Evolutionary conservation across 257 asterid species (phyloP), one percentile per base, ranked within the genome.

Genomic region (Mitragyna speciosa): DNA sequence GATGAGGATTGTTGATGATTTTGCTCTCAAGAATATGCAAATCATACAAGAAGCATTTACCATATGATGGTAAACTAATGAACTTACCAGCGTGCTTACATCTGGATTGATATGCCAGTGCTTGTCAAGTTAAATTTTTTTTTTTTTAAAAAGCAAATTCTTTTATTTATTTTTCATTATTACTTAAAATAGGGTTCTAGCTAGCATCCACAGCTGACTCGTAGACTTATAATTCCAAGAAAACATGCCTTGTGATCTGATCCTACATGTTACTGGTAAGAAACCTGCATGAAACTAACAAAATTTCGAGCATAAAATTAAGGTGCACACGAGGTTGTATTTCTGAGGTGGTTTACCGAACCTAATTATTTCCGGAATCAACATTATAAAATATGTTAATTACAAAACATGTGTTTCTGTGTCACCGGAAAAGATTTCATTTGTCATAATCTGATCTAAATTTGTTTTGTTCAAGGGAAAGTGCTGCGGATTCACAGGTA

Each of bases 341-440:
- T 39, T 66, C 70, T 49, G 22, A 63, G 70, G 79, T 74, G 17
- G 83, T 74, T 80, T 41, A 80, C 83, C 83, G 20, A 80, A 73
- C 70, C 12, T 20, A 31, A 52, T n/a, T 28, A 36, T 7, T 47
- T 63, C 9, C 4, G 4, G 45, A 72, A 70, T 16, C 61, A 47
- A 30, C 64, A 31, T 36, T 1, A 7, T 7, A 51, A 19, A 22
- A 30, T 28, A 48, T 10, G 11, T 19, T 30, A 19, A 2, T 33
- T 12, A 7, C 20, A 65, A 14, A 52, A 56, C 30, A 20, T 30
- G 33, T 24, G 78, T 36, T 2, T 24, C 47, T 15, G 26, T 2
- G 17, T 41, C 47, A n/a, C 19, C 45, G 6, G n/a, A 39, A 43
- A 43, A 31, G 67, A 30, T 73, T 73, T 75, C 2, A 5, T 30